Evolutionary conservation across 768 basidiomycete genomes (phyloP), one percentile per base, ranked within the genome.

Genomic region (Boletus insuetus): DNA sequence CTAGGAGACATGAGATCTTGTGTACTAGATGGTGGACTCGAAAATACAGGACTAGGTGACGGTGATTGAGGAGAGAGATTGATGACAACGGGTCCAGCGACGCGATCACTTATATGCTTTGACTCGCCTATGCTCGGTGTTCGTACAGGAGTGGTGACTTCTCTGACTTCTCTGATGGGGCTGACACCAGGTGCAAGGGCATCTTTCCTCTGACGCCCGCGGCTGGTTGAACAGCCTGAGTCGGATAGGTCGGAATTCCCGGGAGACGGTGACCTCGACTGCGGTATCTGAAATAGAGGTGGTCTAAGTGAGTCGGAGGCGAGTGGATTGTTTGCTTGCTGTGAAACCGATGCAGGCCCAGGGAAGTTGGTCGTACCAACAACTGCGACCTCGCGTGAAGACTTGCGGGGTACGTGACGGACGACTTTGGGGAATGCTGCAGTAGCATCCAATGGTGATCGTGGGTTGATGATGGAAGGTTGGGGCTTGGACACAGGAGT

Each of bases 81-180:
- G 58, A 84, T 73, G 32, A 87, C 74, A 14, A 86, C 77, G 39
- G 87, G 86, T 34, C 80, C 79, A 46, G 84, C 84, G 40, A 88
- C 84, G 35, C 82, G 83, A 38, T 77, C 72, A 58, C 74, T 74
- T 55, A 87, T 78, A 56, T 82, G 77, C 63, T 86, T 87, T 53
- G 72, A 72, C 59, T 86, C 76, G 43, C 86, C 85, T 59, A 86
- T 84, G 58, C 74, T 78, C 22, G 86, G 85, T 22, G 86, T 88
- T 34, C 77, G 68, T 56, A 82, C 63, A 60, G 69, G 67, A 53
- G 61, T 61, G 55, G 58, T 45, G 42, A 55, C 26, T 54, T 66
- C 63, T 46, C 51, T 63, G 41, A 61, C 50, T 49, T 73, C 66
- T 56, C 57, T 69, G 51, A 63, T 58, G 41, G 69, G 69, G 48